Evolutionary conservation across 768 basidiomycete genomes (phyloP), one percentile per base, ranked within the genome.

Genomic region (Russula ochroleuca): DNA sequence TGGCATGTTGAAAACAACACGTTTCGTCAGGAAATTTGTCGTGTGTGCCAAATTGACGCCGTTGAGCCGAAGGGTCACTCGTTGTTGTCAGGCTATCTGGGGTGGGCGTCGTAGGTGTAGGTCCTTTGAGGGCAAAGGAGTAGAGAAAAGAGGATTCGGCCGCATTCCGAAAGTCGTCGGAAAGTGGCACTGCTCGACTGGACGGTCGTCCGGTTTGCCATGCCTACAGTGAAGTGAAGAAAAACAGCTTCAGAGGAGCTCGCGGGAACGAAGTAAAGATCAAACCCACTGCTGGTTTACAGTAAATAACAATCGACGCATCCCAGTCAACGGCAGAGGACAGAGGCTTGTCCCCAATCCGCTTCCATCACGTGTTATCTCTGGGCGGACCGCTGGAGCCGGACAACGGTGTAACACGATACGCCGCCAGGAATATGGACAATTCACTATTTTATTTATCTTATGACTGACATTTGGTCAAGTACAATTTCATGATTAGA

Each of bases 171-270:
- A 49, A 33, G 17, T 23, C n/a, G 40, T 47, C 19, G 15, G 51
- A 37, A 49, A 33, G 17, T 23, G 25, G 40, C 63, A 55, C 23
- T 43, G 59, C 2, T 41, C 11, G 28, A 53, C 21, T 5, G 57
- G 51, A 15, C 57, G 54, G n/a, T 64, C 50, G 9, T 48, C 57
- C 11, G 43, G 51, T 45, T 52, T 54, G 3, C 57, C 57, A n/a
- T 64, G 8, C 41, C 41, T 59, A 25, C 57, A 64, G 33, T 17
- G 47, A 47, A 33, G 17, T 57, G 38, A 28, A 35, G 37, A 17
- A 17, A 17, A 19, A 40, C 4, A 19, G 35, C 11, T 31, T 59
- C 28, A 59, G 50, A 47, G 7, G 37, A 28, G 10, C 15, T 4
- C 11, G 6, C n/a, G 14, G 14, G 17, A n/a, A 13, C 3, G 15